Percentiles rank a stretch among this genome's conserved stretches.
phyloP scores from a whole-genome alignment of 2,329 filamentous ascomycete genomes.

The Cladosporium phlei region DNA sequence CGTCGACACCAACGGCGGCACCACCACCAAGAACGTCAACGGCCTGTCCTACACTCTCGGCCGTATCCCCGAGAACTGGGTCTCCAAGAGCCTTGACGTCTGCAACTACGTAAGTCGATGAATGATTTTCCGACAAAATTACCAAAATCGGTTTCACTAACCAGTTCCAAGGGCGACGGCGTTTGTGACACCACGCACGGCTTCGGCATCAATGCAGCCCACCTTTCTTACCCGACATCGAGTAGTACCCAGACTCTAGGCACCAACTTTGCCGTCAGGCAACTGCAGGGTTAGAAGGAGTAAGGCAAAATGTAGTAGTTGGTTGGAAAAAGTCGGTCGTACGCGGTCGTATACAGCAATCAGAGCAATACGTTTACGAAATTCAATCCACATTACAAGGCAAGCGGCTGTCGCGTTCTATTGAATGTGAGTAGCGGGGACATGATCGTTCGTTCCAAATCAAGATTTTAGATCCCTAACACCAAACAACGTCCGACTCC shows the following conservation, averaged over 20 bases:
- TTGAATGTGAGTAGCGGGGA: too few relatives aligned
- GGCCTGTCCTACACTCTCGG: constrained; percentile 18
- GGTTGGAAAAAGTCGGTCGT: too few relatives aligned
- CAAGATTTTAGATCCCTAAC: too few relatives aligned
- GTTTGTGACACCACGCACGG: constrained; percentile 35
- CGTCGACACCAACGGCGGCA: constrained; percentile 33
- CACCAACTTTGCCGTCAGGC: constrained; percentile 19
- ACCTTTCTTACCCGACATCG: constrained; percentile 28
- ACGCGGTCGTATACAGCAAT: too few relatives aligned
- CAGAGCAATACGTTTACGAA: too few relatives aligned
- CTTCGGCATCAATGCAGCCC: constrained; percentile 29
- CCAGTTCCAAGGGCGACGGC: constrained; percentile 29
- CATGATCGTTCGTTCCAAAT: too few relatives aligned
- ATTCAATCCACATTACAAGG: too few relatives aligned
- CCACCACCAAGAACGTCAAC: constrained; percentile 31
- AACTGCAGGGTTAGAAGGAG: neutral
- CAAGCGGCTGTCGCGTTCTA: too few relatives aligned
- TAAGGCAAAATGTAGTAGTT: too few relatives aligned
- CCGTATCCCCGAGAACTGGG: constrained; percentile 32
- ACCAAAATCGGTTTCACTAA: neutral
- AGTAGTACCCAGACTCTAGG: constrained; percentile 30
- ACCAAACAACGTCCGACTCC: too few relatives aligned
- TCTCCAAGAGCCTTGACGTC: constrained; percentile 35
- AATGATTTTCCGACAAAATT: neutral
- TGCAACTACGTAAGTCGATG: constrained; percentile 30